phyloP scores from a whole-genome alignment of 192 early-diverging fungal genomes.

The Backusella sp. region DNA sequence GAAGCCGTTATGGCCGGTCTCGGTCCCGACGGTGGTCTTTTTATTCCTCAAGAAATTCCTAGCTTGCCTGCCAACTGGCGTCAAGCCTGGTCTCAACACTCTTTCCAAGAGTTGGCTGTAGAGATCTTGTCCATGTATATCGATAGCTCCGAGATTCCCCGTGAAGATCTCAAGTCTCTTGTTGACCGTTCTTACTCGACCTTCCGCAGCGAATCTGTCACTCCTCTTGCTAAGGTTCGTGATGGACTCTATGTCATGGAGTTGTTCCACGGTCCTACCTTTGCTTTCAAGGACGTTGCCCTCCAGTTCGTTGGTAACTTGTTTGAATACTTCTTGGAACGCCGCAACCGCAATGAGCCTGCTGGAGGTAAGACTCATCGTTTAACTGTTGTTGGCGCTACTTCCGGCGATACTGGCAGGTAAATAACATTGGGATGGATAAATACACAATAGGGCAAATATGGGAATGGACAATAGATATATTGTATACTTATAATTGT shows the following conservation, averaged over 20 bases:
- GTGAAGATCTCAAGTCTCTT: slow-evolving; percentile 64
- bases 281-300: slow-evolving; percentile 98
- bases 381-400: slow-evolving; percentile 92
- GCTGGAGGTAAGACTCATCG: slow-evolving; percentile 46
- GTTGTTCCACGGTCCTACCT: slow-evolving; percentile 96
- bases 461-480: slow-evolving; percentile 7
- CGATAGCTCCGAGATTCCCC: slow-evolving; percentile 73
- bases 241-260: slow-evolving; percentile 78
- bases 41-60: slow-evolving; percentile 87
- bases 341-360: slow-evolving; percentile 59
- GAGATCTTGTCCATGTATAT: slow-evolving; percentile 86
- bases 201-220: slow-evolving; percentile 73
- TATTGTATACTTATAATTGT: no score
- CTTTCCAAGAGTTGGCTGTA: slow-evolving; percentile 82
- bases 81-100: slow-evolving; percentile 63
- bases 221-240: slow-evolving; percentile 70
- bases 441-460: not conserved
- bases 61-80: slow-evolving; percentile 67
- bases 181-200: slow-evolving; percentile 74
- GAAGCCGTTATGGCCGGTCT: slow-evolving; percentile 91
- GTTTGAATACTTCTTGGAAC: slow-evolving; percentile 95
- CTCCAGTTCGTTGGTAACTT: slow-evolving; percentile 96
- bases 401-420: slow-evolving; percentile 93
- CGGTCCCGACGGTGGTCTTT: slow-evolving; percentile 91
- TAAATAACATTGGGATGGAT: slow-evolving; percentile 25